Percentiles rank a stretch among this genome's conserved stretches.
Evolutionary conservation across 768 basidiomycete species (phyloP).

Genomic region (Lactarius pseudohatsudake): DNA sequence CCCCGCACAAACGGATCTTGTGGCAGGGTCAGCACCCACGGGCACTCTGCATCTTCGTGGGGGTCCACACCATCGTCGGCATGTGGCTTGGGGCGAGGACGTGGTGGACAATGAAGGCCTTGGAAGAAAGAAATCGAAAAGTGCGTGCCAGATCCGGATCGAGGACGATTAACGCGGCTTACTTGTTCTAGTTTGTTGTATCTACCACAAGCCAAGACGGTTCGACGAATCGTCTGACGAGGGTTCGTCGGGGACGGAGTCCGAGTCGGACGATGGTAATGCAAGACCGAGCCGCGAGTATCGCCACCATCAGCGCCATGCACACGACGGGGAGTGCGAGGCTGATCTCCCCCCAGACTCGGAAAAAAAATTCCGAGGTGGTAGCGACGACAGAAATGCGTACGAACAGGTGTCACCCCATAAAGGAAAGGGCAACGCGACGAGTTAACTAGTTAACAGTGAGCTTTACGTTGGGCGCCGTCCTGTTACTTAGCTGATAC

Average conservation of each 20-base stretch:
- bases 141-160: background rate
- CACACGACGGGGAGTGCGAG: constrained; percentile 8
- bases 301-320: constrained; percentile 6
- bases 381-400: constrained; percentile 18
- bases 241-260: constrained; percentile 49
- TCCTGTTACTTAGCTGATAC: too few species aligned
- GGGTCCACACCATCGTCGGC: constrained; percentile 32
- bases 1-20: background rate
- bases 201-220: constrained; percentile 79
- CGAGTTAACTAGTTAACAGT: background rate
- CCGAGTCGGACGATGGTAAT: constrained; percentile 31
- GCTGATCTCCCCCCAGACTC: background rate
- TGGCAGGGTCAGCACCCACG: background rate
- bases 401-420: constrained; percentile 20
- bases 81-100: constrained; percentile 75
- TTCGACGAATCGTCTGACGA: constrained; percentile 85
- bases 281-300: constrained; percentile 9
- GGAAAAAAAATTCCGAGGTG: constrained; percentile 1
- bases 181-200: constrained; percentile 76
- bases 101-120: constrained; percentile 77
- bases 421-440: constrained; percentile 24
- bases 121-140: constrained; percentile 87
- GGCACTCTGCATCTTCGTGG: constrained; percentile 21
- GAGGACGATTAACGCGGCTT: background rate
- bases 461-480: too few species aligned